These are phyloP conservation scores for Pythium guiyangense DNA, from an alignment of 352 stramenopile species.

Conservation along the genomic window DNA sequence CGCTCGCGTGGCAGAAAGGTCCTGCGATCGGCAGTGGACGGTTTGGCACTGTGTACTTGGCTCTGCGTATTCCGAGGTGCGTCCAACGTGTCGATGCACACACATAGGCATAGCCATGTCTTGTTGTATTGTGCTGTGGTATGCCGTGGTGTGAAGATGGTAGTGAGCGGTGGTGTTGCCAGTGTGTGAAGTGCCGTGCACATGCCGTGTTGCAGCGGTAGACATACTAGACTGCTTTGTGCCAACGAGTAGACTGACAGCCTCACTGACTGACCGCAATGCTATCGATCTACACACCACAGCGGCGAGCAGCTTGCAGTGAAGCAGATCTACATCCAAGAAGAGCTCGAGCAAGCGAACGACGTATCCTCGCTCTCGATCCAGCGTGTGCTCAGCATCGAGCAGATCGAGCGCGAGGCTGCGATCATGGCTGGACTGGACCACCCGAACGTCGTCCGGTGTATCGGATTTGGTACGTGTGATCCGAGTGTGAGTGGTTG, in stretches of 20 bases:
- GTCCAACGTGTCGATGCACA: conserved; percentile 2
- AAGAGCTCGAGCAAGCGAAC: conserved; percentile 67
- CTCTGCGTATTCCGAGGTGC: conserved; percentile 58
- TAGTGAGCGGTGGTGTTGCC: too few relatives aligned
- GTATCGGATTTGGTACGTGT: conserved; percentile 45
- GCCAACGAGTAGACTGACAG: too few relatives aligned
- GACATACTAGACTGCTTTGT: too few relatives aligned
- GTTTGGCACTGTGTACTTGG: conserved; percentile 70
- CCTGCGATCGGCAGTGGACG: conserved; percentile 57
- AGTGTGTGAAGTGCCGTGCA: too few relatives aligned
- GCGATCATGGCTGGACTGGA: conserved; percentile 38
- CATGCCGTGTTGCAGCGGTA: too few relatives aligned
- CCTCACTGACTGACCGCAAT: neutral
- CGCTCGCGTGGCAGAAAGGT: conserved; percentile 65
- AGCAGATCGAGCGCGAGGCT: conserved; percentile 58
- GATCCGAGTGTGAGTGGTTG: too few relatives aligned
- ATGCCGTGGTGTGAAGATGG: too few relatives aligned
- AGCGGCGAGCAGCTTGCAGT: conserved; percentile 84
- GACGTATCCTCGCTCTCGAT: conserved; percentile 56
- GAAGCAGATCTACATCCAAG: conserved; percentile 85
- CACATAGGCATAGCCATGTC: neutral
- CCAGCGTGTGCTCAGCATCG: conserved; percentile 41
- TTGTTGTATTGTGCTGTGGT: neutral
- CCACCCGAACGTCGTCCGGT: conserved; percentile 62
- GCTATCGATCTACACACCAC: neutral